Evolutionary conservation across 768 basidiomycete species (phyloP).

Genomic region (Psilocybe tampanensis): DNA sequence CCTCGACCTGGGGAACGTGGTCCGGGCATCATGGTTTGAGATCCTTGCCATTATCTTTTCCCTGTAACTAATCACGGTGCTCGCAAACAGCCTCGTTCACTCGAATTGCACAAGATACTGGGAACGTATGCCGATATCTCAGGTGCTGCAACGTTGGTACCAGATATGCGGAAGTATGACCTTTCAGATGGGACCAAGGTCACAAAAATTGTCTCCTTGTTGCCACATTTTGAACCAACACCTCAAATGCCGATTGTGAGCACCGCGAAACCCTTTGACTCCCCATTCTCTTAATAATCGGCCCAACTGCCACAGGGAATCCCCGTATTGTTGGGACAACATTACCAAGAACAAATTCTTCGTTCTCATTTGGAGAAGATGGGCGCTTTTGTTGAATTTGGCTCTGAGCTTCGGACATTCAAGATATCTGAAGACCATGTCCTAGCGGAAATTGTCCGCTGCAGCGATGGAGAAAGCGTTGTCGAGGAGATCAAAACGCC

Average conservation of each 20-base stretch:
- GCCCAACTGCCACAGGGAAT: constrained; percentile 24
- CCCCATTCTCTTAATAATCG: neutral
- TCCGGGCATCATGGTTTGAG: constrained; percentile 36
- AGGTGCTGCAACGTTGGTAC: constrained; percentile 21
- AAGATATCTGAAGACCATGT: constrained; percentile 38
- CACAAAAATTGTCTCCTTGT: constrained; percentile 27
- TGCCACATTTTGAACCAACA: constrained; percentile 26
- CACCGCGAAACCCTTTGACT: neutral
- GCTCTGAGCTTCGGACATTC: constrained; percentile 45
- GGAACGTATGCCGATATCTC: constrained; percentile 38
- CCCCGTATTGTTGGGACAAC: constrained; percentile 33
- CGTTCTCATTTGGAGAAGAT: constrained; percentile 32
- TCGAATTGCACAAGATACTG: constrained; percentile 45
- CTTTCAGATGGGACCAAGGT: constrained; percentile 27
- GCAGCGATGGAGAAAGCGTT: constrained; percentile 17
- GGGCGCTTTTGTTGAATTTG: constrained; percentile 40
- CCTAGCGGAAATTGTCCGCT: constrained; percentile 33
- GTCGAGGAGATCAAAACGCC: constrained; percentile 30
- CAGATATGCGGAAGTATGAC: constrained; percentile 33
- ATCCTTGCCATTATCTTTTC: neutral
- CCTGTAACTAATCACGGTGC: neutral
- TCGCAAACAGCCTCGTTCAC: constrained; percentile 39
- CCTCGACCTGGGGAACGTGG: constrained; percentile 40
- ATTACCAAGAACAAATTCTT: constrained; percentile 36
- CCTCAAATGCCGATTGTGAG: constrained; percentile 33